phyloP scores from a whole-genome alignment of 768 basidiomycete genomes.

The Russula dissimulans region DNA sequence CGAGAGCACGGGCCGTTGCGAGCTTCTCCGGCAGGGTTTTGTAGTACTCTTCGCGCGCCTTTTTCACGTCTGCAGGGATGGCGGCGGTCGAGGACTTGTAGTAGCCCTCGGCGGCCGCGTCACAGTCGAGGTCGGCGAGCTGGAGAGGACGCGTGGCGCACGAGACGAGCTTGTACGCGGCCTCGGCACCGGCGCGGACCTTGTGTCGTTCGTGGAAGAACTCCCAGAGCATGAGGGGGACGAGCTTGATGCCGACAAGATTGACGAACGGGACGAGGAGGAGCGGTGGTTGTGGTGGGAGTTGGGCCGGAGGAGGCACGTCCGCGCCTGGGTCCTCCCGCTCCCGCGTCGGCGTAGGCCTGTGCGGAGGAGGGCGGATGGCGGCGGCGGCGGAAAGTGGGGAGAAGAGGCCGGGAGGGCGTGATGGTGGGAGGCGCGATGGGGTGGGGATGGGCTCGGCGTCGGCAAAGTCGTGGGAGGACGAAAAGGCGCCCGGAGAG shows the following conservation, averaged over 20 bases:
- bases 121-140: conserved; percentile 63
- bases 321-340: conserved; percentile 27
- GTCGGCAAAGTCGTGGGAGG: conserved; percentile 21
- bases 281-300: conserved; percentile 74
- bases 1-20: conserved; percentile 62
- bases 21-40: conserved; percentile 57
- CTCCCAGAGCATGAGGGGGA: conserved; percentile 84
- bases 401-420: conserved; percentile 23
- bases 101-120: conserved; percentile 52
- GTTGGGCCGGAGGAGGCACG: conserved; percentile 40
- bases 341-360: conserved; percentile 16
- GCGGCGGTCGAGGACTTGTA: conserved; percentile 54
- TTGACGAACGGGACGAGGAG: conserved; percentile 67
- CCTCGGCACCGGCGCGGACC: conserved; percentile 73
- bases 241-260: conserved; percentile 71
- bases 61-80: conserved; percentile 49
- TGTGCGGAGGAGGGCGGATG: conserved; percentile 22
- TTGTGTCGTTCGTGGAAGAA: conserved; percentile 86
- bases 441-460: conserved; percentile 35
- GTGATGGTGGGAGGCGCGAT: conserved; percentile 31
- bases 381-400: conserved; percentile 22
- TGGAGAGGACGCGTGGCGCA: conserved; percentile 50
- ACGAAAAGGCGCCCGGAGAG: conserved; percentile 14
- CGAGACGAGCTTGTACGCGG: conserved; percentile 66
- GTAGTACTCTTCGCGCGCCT: conserved; percentile 71